Evolutionary conservation across 2,329 filamentous ascomycete genomes (phyloP), one percentile per base, ranked within the genome.

Genomic region (Dactylellina cionopaga): DNA sequence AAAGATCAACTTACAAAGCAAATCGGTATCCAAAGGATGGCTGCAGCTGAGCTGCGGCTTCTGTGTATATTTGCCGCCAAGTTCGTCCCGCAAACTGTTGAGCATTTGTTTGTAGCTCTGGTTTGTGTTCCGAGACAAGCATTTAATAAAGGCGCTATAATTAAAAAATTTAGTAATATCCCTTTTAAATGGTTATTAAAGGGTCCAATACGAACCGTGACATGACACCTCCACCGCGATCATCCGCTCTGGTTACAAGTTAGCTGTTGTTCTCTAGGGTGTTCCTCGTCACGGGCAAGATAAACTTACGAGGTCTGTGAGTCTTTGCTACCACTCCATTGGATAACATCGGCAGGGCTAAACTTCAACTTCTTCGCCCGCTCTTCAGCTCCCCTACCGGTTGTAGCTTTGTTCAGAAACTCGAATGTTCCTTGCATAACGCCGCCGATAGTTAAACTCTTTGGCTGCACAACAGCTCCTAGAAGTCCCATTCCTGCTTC

Each of bases 401-500:
- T 31, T 3, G 69, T 68, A 15, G 69, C 69, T 13, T 74, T 74
- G 41, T 74, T 74, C 13, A 74, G 27, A 29, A 74, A 74, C 35
- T 74, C 69, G 19, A 68, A 62, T 1, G 62, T 68, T 29, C 62
- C 60, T 51, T 74, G 69, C 62, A 74, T 66, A 41, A 74, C 55
- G n/a, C 69, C 69, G 5, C 69, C 63, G 7, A 74, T 56, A n/a
- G 60, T 68, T 33, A 66, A 37, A 27, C 4, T 68, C 33, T 55
- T 54, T 6, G 60, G 63, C 24, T 66, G 63, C 11, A 41, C 43
- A 2, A 68, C 62, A 0, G 69, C 87, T 69, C 84, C 82, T 6
- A 90, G 81, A 43, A 90, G 80, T 17, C 87, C 87, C 78, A 88
- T 85, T 1, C 88, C 88, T 41, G 88, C 88, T 78, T 89, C 88